Percentiles rank a stretch among this genome's conserved stretches.
Conservation (phyloP, 2,329 filamentous ascomycete genomes). For the Aspergillus phoenicis region DNA sequence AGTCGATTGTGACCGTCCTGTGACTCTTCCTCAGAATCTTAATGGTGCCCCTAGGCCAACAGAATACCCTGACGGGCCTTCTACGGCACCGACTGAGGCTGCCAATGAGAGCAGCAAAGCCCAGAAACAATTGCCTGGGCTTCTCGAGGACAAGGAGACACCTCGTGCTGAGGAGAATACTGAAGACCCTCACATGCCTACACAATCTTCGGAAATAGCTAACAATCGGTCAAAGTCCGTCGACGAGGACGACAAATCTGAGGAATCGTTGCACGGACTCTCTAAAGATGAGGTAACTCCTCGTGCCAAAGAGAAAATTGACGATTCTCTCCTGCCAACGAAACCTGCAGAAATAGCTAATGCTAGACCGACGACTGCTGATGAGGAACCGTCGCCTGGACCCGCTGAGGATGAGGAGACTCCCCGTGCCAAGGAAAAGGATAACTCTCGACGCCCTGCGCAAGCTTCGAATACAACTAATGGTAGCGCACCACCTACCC, state of each 20-base stretch:
- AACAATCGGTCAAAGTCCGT: not conserved
- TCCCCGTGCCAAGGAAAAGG: not conserved
- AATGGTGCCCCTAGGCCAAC: not conserved
- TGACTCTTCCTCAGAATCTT: not conserved
- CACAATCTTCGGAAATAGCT: not conserved
- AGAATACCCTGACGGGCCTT: constrained; percentile 2
- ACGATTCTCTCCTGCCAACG: no score
- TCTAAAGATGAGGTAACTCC: no score
- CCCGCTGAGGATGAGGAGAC: constrained; percentile 4
- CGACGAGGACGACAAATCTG: no score
- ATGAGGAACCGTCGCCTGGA: not conserved
- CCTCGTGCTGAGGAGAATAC: not conserved
- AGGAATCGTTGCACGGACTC: no score
- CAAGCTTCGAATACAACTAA: constrained; percentile 9
- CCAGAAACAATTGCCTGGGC: not conserved
- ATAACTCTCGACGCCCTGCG: not conserved
- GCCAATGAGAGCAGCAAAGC: not conserved
- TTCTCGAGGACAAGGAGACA: not conserved
- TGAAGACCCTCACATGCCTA: not conserved
- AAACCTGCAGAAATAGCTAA: no score
- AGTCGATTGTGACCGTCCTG: not conserved
- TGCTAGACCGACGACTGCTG: not conserved
- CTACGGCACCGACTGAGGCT: not conserved
- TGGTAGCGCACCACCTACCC: constrained; percentile 17
- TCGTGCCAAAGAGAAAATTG: no score